phyloP scores from a whole-genome alignment of 805 yeast genomes.

The Ogataea zsoltii region DNA sequence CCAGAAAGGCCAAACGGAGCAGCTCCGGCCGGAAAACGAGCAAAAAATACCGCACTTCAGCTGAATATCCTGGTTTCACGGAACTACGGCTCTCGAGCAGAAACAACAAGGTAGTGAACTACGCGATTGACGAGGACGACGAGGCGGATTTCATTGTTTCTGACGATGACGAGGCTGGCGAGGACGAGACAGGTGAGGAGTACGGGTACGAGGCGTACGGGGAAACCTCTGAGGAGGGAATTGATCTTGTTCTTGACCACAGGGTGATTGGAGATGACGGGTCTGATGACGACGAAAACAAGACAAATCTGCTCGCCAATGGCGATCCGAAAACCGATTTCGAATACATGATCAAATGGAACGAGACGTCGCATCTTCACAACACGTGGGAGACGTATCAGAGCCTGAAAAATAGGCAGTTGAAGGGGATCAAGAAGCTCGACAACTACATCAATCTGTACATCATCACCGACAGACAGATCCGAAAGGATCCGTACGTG shows the following conservation, averaged over 20 bases:
- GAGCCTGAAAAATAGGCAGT: conserved; percentile 41
- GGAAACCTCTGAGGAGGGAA: conserved; percentile 24
- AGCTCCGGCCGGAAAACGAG: conserved; percentile 5
- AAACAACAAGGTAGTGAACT: conserved; percentile 69
- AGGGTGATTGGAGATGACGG: conserved; percentile 40
- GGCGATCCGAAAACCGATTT: conserved; percentile 58
- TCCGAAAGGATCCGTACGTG: conserved; percentile 76
- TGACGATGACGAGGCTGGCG: conserved; percentile 35
- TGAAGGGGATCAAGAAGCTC: conserved; percentile 78
- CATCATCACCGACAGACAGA: conserved; percentile 70
- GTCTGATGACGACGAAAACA: conserved; percentile 38
- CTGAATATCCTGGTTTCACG: conserved; percentile 29
- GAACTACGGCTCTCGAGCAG: conserved; percentile 81
- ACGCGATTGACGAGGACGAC: conserved; percentile 63
- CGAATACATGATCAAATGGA: conserved; percentile 79
- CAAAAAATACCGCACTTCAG: conserved; percentile 14
- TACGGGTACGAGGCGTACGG: conserved; percentile 29
- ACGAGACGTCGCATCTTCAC: conserved; percentile 83
- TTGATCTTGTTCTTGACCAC: conserved; percentile 54
- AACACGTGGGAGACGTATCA: conserved; percentile 88
- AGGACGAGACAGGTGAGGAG: conserved; percentile 21
- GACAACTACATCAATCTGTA: conserved; percentile 87
- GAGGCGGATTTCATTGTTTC: conserved; percentile 53
- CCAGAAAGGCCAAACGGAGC: conserved; percentile 10
- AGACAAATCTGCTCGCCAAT: conserved; percentile 17